phyloP scores from a whole-genome alignment of 768 basidiomycete genomes.

The Boletus subparvulus region DNA sequence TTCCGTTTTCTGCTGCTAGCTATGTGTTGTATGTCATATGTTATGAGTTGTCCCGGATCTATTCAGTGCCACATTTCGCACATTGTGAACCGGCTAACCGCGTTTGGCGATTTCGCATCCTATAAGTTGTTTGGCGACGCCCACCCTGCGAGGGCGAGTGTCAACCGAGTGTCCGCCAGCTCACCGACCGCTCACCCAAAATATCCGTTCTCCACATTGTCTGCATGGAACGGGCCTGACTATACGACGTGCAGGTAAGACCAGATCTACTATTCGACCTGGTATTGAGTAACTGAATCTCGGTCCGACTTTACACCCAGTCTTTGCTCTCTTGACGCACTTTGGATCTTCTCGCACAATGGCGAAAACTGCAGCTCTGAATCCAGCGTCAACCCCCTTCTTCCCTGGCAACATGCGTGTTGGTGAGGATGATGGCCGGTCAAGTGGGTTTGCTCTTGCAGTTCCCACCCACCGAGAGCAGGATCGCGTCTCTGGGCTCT shows the following conservation, averaged over 20 bases:
- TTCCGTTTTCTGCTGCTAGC: not conserved
- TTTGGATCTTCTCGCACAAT: constrained; percentile 40
- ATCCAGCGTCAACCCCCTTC: constrained; percentile 83
- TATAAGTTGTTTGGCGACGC: constrained; percentile 17
- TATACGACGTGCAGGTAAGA: constrained; percentile 23
- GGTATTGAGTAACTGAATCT: constrained; percentile 4
- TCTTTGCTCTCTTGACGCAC: constrained; percentile 25
- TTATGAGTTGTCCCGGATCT: not conserved
- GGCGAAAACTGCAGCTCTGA: constrained; percentile 75
- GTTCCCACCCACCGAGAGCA: constrained; percentile 47
- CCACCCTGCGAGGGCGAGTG: constrained; percentile 12
- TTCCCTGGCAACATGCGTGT: constrained; percentile 65
- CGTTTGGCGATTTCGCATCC: constrained; percentile 12
- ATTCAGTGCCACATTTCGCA: constrained; percentile 25
- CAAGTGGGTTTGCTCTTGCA: constrained; percentile 43
- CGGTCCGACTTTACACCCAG: constrained; percentile 6
- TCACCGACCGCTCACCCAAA: not conserved
- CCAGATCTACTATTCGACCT: not conserved
- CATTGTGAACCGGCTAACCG: constrained; percentile 23
- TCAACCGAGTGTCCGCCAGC: constrained; percentile 1
- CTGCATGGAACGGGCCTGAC: constrained; percentile 33
- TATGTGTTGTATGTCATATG: constrained; percentile 9
- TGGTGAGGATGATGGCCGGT: constrained; percentile 51
- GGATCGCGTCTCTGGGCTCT: constrained; percentile 50
- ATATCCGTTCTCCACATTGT: not conserved